Percentiles rank a stretch among this genome's conserved stretches.
These are phyloP conservation scores for Kwoniella shivajii DNA, from an alignment of 1,284 basidiomycete genomes.

Conservation along the genomic window DNA sequence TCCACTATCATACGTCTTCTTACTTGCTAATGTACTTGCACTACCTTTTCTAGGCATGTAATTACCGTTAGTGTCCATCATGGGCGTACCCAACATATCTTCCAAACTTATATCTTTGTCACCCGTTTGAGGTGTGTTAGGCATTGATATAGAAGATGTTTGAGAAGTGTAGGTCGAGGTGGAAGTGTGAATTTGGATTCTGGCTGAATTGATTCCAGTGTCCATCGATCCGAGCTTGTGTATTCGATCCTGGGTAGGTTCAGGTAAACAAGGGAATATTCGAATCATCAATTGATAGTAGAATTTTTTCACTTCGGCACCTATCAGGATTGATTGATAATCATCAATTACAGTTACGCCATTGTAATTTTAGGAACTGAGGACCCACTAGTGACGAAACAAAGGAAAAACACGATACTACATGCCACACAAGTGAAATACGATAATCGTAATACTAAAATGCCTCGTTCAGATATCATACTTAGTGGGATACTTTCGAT, in stretches of 20 bases:
- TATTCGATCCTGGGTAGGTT: conserved; percentile 1
- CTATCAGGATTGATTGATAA: conserved; percentile 15
- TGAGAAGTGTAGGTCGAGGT: conserved; percentile 5
- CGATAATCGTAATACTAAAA: conserved; percentile 27
- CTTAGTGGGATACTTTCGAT: conserved; percentile 29
- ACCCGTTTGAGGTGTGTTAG: background rate
- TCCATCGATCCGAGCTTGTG: conserved; percentile 15
- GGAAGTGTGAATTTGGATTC: conserved; percentile 4
- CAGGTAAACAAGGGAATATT: conserved; percentile 34
- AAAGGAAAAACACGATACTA: conserved; percentile 43
- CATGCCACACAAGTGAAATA: conserved; percentile 46
- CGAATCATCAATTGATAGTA: conserved; percentile 33
- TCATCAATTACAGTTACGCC: too few species aligned
- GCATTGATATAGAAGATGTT: background rate
- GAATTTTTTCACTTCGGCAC: conserved; percentile 41
- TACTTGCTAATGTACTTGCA: background rate
- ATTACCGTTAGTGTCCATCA: background rate
- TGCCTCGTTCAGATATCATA: conserved; percentile 15
- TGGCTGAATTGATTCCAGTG: background rate
- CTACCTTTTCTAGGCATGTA: conserved; percentile 2
- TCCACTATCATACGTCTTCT: conserved; percentile 10
- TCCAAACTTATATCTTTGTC: conserved; percentile 20
- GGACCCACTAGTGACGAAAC: conserved; percentile 46
- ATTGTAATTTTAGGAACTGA: background rate
- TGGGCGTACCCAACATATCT: conserved; percentile 23